These are phyloP conservation scores for Platanus orientalis DNA, from an alignment of 164 flowering plant species.

Conservation along the genomic window DNA sequence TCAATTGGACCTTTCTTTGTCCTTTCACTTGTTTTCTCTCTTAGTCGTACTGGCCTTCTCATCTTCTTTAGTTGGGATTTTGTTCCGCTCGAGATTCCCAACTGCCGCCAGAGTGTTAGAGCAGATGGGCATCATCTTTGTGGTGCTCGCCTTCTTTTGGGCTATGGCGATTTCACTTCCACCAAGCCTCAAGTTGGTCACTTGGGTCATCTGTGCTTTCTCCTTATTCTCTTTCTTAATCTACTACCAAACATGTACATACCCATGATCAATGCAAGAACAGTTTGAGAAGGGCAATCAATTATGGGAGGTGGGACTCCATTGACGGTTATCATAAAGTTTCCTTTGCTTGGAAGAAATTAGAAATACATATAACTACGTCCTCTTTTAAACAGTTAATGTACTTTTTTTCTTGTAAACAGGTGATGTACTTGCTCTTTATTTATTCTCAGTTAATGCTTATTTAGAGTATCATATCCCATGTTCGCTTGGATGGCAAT, in stretches of 20 bases:
- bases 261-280: too few relatives aligned
- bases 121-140: neutral
- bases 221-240: neutral
- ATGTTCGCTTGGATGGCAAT: too few relatives aligned
- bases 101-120: neutral
- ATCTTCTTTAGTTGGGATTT: neutral
- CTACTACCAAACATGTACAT: neutral
- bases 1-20: neutral
- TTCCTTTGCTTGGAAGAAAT: too few relatives aligned
- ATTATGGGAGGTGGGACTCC: too few relatives aligned
- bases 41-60: neutral
- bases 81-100: neutral
- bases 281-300: too few relatives aligned
- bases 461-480: too few relatives aligned
- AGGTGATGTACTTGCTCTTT: too few relatives aligned
- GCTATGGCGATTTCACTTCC: slow-evolving; percentile 3
- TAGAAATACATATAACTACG: too few relatives aligned
- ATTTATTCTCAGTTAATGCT: too few relatives aligned
- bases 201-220: neutral
- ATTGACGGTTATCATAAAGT: too few relatives aligned
- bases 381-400: too few relatives aligned
- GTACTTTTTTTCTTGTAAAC: too few relatives aligned
- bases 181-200: neutral
- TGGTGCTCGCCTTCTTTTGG: neutral
- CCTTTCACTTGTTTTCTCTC: neutral